Conservation (phyloP, 2,329 filamentous ascomycete species). For the Neopestalotiopsis clavispora region DNA sequence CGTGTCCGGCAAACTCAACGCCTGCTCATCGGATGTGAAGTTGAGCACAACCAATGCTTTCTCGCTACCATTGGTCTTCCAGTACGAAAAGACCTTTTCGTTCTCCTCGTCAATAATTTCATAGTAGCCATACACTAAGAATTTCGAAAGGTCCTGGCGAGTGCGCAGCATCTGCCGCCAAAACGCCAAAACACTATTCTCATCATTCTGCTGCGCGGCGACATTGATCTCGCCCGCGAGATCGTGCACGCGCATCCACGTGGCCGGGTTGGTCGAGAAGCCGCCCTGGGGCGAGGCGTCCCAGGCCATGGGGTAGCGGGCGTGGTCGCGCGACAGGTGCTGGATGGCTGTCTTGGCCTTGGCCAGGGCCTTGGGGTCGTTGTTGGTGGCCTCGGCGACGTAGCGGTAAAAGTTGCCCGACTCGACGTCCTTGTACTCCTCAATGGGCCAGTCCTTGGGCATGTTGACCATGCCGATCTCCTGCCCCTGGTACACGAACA, state of each 20-base stretch:
- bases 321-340: slow-evolving; percentile 62
- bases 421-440: slow-evolving; percentile 55
- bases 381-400: slow-evolving; percentile 28
- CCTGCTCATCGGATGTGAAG: slow-evolving; percentile 41
- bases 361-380: slow-evolving; percentile 22
- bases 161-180: slow-evolving; percentile 64
- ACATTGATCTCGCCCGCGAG: slow-evolving; percentile 69
- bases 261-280: slow-evolving; percentile 56
- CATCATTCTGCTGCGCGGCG: slow-evolving; percentile 52
- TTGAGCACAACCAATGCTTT: slow-evolving; percentile 41
- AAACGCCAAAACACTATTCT: slow-evolving; percentile 60
- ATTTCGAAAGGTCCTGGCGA: slow-evolving; percentile 55
- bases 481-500: slow-evolving; percentile 66
- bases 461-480: slow-evolving; percentile 65
- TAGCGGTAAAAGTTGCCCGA: slow-evolving; percentile 52
- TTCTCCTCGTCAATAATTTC: slow-evolving; percentile 51
- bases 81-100: slow-evolving; percentile 49
- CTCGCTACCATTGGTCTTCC: slow-evolving; percentile 38
- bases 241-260: slow-evolving; percentile 74
- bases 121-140: slow-evolving; percentile 14
- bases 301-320: slow-evolving; percentile 76
- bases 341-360: slow-evolving; percentile 15
- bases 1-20: neutral
- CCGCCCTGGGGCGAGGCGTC: slow-evolving; percentile 62
- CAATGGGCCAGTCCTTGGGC: slow-evolving; percentile 52